Evolutionary conservation across 495 filamentous ascomycete species (phyloP), one percentile per base, ranked within the genome.

Genomic region (Daldinia childiae): DNA sequence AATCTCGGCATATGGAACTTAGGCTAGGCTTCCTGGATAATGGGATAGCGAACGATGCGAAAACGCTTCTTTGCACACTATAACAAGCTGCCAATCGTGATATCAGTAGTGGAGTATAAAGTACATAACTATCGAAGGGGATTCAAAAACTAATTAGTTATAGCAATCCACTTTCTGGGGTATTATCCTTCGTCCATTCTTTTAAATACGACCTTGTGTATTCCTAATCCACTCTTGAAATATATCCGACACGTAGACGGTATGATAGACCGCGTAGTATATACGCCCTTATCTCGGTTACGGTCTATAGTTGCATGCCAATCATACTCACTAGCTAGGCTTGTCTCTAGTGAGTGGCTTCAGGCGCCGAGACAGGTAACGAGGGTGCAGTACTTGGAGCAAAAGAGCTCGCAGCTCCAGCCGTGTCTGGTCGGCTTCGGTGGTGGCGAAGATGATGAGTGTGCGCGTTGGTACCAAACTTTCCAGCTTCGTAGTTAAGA

Each of bases 401-500:
- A 14, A 61, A 38, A 29, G 71, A 74, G 41, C 76, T 78, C 8
- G 30, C 52, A 9, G 24, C 50, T 4, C 69, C 69, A 17, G 56
- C 51, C 8, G 76, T 78, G 12, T 59, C 71, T 27, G 76, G 76
- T 11, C 76, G 71, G 57, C 76, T 78, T 58, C 73, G 69, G 55
- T 72, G 66, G 11, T 70, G 73, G 50, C 60, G 57, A 51, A 78
- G 76, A 12, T 71, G 66, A 32, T 76, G 76, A 2, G 69, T 6
- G 43, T 74, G 71, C 36, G 45, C 64, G 30, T 78, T 78, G 30
- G 38, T 74, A 9, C 74, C 55, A 26, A 68, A 78, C 66, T 74
- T 80, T 1, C 76, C 77, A 6, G 76, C 68, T 8, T 71, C 56
- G 26, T 84, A 86, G 27, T 76, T 75, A 27, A 88, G 77, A 26